Evolutionary conservation across 2,329 filamentous ascomycete genomes (phyloP).

Genomic region (Sporothrix brasiliensis): DNA sequence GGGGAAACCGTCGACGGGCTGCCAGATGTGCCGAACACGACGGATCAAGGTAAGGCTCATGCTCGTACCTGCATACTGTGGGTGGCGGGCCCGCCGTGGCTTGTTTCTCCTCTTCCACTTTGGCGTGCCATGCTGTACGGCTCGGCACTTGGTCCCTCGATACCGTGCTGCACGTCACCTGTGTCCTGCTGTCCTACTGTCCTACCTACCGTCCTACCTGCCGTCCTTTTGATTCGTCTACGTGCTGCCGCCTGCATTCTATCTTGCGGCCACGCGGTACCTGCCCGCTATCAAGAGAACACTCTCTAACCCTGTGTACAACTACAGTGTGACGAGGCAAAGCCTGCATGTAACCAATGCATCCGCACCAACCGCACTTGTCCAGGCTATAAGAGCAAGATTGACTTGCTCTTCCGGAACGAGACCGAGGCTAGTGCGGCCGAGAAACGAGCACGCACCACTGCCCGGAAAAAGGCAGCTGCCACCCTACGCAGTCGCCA

Average conservation of each 20-base stretch:
- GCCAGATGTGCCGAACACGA: conserved; percentile 73
- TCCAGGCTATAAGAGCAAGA: conserved; percentile 70
- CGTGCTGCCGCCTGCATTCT: background rate
- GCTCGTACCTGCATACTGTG: too few relatives aligned
- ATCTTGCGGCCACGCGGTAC: background rate
- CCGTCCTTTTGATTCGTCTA: background rate
- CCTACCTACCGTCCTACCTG: background rate
- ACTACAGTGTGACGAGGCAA: conserved; percentile 66
- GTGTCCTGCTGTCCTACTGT: too few relatives aligned
- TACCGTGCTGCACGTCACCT: background rate
- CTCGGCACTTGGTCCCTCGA: background rate
- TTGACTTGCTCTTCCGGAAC: conserved; percentile 72
- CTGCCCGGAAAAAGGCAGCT: conserved; percentile 25
- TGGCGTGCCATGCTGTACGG: background rate
- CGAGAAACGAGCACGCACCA: conserved; percentile 26
- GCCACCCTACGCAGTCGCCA: conserved; percentile 29
- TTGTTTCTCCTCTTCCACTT: background rate
- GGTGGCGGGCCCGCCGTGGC: too few relatives aligned
- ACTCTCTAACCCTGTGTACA: conserved; percentile 31
- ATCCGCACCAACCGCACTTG: conserved; percentile 65
- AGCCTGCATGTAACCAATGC: conserved; percentile 67
- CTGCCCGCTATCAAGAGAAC: conserved; percentile 2
- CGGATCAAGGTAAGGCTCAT: conserved; percentile 66
- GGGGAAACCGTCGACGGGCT: conserved; percentile 68
- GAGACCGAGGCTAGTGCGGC: conserved; percentile 60